Base-by-base conservation (phyloP, 192 early-diverging fungal genomes). In the Diversispora eburnea region DNA sequence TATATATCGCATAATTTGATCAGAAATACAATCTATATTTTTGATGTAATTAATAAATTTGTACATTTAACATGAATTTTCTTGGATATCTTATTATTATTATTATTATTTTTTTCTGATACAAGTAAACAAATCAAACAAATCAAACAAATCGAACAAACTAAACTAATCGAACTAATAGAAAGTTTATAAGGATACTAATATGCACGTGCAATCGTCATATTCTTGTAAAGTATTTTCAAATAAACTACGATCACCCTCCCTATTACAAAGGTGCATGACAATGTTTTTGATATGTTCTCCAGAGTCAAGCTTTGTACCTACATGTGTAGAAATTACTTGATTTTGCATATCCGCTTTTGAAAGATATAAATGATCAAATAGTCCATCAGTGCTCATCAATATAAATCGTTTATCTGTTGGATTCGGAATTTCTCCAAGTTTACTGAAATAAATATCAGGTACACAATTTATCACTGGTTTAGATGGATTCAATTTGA, bases 321-420 rank as follows among this genome's bases (percentile, higher is more conserved):
- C 86, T 7, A 87, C 73, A n/a, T 61, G 77, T 52, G 84, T 84
- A 45, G 81, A 81, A 4, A 88, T 80, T 0, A 74, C 73, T 43
- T 76, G 71, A 42, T 86, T 88, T 46, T 86, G 86, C 41, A 80
- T 75, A 17, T 88, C 83, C 3, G 80, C 59, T 17, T 78, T 77
- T 10, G 82, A 79, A 39, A 78, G 82, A 46, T 85, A 77, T 33
- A 88, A 78, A 74, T 88, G 84, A 73, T 88, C 86, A 79, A 85
- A 88, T 9, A 84, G 77, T 45, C 86, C 86, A 20, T 88, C 86
- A 5, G 80, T 84, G 25, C 84, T 85, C 83, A 88, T 86, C 42
- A 88, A 79, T 39, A 88, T 73, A 56, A 86, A 88, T 20, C 82
- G 75, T 54, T 83, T 75, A 49, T 77, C 75, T 47, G 17, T 57